Conservation (phyloP, 2,329 filamentous ascomycete genomes). For the Onygena corvina region DNA sequence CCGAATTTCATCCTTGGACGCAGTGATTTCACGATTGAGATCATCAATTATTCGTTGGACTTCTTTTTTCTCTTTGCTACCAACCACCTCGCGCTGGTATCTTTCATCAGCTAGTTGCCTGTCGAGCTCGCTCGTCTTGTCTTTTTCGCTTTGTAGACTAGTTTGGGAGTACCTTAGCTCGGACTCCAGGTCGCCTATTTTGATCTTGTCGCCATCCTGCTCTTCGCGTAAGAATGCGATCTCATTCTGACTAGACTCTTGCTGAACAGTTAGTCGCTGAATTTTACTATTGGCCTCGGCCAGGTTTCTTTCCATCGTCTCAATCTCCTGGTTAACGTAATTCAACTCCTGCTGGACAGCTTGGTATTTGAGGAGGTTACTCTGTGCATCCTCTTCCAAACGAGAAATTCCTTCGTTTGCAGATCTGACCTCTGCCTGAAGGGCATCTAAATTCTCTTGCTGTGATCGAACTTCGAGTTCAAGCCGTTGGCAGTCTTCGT, state of each 20-base stretch:
- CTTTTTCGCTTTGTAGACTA: conserved; percentile 70
- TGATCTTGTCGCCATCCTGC: conserved; percentile 94
- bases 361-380: conserved; percentile 65
- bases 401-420: conserved; percentile 77
- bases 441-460: conserved; percentile 75
- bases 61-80: conserved; percentile 83
- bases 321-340: conserved; percentile 76
- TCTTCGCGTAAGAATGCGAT: conserved; percentile 93
- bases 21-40: conserved; percentile 70
- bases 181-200: conserved; percentile 85
- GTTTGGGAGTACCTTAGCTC: conserved; percentile 68
- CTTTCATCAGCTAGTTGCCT: conserved; percentile 67
- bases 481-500: conserved; percentile 57
- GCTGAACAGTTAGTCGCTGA: conserved; percentile 75
- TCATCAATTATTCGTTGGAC: conserved; percentile 88
- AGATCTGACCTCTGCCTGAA: conserved; percentile 86
- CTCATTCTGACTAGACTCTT: conserved; percentile 83
- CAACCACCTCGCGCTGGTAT: conserved; percentile 73
- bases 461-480: conserved; percentile 61
- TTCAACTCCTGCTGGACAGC: conserved; percentile 70
- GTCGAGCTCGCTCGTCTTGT: conserved; percentile 59
- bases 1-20: conserved; percentile 74
- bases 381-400: conserved; percentile 78
- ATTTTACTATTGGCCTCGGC: conserved; percentile 78
- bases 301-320: conserved; percentile 71